Evolutionary conservation across 2,329 filamentous ascomycete genomes (phyloP).

Genomic region (Sporothrix variecibatus): DNA sequence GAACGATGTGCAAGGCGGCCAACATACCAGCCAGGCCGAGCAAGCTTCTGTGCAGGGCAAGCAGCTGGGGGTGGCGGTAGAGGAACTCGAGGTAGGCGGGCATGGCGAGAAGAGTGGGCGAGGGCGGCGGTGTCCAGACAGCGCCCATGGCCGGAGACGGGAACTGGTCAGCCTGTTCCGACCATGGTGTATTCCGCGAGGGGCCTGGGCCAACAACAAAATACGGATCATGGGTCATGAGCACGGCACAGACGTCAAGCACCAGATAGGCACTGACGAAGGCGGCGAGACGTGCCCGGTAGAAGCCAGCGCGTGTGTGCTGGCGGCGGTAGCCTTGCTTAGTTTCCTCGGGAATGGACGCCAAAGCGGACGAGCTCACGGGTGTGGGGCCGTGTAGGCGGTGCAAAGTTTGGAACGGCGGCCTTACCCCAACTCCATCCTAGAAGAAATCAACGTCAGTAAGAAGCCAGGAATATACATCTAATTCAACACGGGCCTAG

Average conservation of each 20-base stretch:
- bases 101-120: constrained; percentile 38
- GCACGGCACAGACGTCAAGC: constrained; percentile 68
- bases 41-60: constrained; percentile 49
- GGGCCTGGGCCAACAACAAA: constrained; percentile 58
- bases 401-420: constrained; percentile 48
- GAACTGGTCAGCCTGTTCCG: constrained; percentile 28
- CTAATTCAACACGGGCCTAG: neutral
- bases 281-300: constrained; percentile 47
- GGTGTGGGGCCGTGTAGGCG: constrained; percentile 45
- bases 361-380: constrained; percentile 47
- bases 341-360: constrained; percentile 46
- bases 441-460: constrained; percentile 32
- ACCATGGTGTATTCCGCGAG: constrained; percentile 31
- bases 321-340: constrained; percentile 50
- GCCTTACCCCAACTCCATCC: constrained; percentile 61
- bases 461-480: neutral
- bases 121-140: constrained; percentile 33
- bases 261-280: constrained; percentile 63
- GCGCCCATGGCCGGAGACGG: constrained; percentile 34
- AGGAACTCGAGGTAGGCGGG: constrained; percentile 42
- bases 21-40: constrained; percentile 60
- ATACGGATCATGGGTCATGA: constrained; percentile 77
- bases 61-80: neutral
- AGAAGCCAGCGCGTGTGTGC: constrained; percentile 47
- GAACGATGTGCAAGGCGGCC: constrained; percentile 61